A percentile compares a stretch with the other conserved stretches of the same genome.
These are phyloP conservation scores for Voacanga thouarsii DNA, from an alignment of 257 asterid genomes.

Conservation along the genomic window DNA sequence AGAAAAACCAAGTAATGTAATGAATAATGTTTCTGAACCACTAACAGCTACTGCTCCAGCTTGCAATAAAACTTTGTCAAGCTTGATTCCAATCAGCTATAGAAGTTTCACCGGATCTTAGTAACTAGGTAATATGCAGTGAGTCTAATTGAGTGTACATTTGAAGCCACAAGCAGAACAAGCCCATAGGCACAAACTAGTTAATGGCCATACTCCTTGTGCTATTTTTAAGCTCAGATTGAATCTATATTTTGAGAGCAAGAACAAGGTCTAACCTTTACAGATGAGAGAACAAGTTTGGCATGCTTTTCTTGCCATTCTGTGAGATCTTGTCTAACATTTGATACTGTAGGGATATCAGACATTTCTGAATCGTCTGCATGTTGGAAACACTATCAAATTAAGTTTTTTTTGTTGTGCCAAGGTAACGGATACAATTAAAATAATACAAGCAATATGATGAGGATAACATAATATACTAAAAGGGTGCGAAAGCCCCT, in stretches of 20 bases:
- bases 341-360: constrained; percentile 72
- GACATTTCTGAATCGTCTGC: constrained; percentile 79
- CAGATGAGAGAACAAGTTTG: constrained; percentile 74
- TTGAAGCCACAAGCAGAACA: not conserved
- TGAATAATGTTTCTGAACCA: not conserved
- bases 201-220: not conserved
- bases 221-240: not conserved
- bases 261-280: constrained; percentile 53
- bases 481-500: not conserved
- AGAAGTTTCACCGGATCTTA: not conserved
- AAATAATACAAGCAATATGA: not conserved
- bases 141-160: too few species aligned
- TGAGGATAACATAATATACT: not conserved
- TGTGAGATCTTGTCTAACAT: constrained; percentile 88
- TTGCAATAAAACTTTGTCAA: not conserved
- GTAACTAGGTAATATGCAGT: not conserved
- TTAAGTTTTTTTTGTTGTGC: constrained; percentile 13
- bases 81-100: not conserved
- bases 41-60: not conserved
- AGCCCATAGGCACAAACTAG: not conserved
- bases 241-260: not conserved
- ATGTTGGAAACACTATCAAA: constrained; percentile 22
- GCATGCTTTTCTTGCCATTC: constrained; percentile 95
- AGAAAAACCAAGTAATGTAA: not conserved
- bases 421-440: not conserved